phyloP scores from a whole-genome alignment of 148 eudicot species.

The Fagopyrum esculentum region DNA sequence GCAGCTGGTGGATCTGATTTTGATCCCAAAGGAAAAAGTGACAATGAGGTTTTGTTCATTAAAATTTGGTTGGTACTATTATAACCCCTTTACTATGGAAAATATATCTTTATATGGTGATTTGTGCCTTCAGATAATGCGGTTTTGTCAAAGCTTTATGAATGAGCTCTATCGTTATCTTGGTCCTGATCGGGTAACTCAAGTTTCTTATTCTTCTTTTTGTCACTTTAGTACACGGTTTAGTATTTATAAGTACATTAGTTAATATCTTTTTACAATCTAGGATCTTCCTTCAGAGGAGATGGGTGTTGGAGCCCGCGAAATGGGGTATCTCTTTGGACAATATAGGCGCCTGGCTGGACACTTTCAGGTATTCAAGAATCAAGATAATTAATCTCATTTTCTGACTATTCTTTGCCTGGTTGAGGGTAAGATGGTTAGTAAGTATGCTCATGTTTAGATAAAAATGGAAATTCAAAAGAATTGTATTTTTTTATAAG shows the following conservation, averaged over 20 bases:
- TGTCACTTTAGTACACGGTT: neutral
- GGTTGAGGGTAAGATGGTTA: neutral
- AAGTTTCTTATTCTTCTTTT: neutral
- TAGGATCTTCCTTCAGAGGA: constrained; percentile 99
- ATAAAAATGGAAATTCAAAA: neutral
- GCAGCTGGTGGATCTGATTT: constrained; percentile 99
- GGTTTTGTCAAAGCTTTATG: constrained; percentile 97
- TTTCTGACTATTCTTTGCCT: constrained; percentile 1
- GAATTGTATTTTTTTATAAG: neutral
- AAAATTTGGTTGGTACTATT: constrained; percentile 1
- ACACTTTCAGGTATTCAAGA: constrained; percentile 70
- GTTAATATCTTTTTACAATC: constrained; percentile 2
- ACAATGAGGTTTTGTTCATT: constrained; percentile 60
- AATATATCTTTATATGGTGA: neutral
- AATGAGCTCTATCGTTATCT: constrained; percentile 78
- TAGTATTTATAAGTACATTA: neutral
- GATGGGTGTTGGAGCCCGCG: constrained; percentile 95
- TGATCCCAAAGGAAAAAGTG: constrained; percentile 96
- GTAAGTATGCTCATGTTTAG: neutral
- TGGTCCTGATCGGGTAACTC: constrained; percentile 90
- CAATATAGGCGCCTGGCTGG: constrained; percentile 91
- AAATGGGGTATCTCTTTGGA: constrained; percentile 95
- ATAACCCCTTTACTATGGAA: neutral
- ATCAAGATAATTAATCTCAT: neutral
- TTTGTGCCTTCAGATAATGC: constrained; percentile 60